Conservation (phyloP, 371 early-diverging fungal genomes). For the Mucor indicus region DNA sequence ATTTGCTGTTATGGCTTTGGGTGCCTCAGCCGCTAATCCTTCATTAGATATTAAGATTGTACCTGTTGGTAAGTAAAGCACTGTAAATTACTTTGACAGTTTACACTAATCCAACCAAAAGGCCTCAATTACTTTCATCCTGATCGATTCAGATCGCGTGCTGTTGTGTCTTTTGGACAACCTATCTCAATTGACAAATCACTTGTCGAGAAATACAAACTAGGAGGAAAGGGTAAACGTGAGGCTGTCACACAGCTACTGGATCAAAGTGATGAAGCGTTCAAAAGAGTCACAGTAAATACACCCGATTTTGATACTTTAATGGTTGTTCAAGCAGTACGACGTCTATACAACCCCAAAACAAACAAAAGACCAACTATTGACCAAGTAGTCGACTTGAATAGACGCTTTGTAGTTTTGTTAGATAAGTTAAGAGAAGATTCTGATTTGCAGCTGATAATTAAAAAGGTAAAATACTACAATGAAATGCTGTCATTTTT, state of each 20-base stretch:
- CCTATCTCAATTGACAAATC: conserved; percentile 75
- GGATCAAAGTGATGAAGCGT: conserved; percentile 70
- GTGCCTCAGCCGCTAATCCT: conserved; percentile 83
- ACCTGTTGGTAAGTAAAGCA: conserved; percentile 61
- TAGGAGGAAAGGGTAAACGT: conserved; percentile 81
- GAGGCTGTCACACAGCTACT: conserved; percentile 77
- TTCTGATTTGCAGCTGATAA: conserved; percentile 64
- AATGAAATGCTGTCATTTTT: conserved; percentile 82
- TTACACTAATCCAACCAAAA: conserved; percentile 2
- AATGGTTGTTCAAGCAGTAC: conserved; percentile 90
- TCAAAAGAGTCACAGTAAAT: conserved; percentile 86
- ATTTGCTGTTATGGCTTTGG: conserved; percentile 89
- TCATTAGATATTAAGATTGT: conserved; percentile 85
- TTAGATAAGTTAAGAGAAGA: conserved; percentile 73
- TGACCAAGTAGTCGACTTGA: conserved; percentile 79
- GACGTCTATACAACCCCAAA: conserved; percentile 82
- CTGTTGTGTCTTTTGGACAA: conserved; percentile 94
- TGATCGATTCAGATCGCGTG: conserved; percentile 92
- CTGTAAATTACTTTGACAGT: background rate
- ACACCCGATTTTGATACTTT: conserved; percentile 93
- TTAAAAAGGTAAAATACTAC: conserved; percentile 75
- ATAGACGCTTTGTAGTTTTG: conserved; percentile 81
- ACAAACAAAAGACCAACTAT: conserved; percentile 66
- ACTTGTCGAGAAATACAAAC: conserved; percentile 76
- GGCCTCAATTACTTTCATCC: conserved; percentile 96